These are phyloP conservation scores for Lasiodiplodia hormozganensis DNA, from an alignment of 2,329 filamentous ascomycete genomes.

Conservation along the genomic window DNA sequence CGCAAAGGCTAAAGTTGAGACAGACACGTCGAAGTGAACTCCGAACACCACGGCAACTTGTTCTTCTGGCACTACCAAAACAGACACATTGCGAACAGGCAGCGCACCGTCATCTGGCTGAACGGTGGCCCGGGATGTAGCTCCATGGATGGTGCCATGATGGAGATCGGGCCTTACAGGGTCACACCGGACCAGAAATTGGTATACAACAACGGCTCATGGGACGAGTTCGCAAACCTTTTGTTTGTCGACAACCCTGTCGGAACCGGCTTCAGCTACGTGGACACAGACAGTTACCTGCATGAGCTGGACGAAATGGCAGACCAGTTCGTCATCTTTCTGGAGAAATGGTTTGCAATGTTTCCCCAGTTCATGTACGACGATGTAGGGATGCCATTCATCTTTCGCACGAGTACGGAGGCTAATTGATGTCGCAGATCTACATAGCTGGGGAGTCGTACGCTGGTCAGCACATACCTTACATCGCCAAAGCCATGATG, in stretches of 20 bases:
- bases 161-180: conserved; percentile 95
- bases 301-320: conserved; percentile 90
- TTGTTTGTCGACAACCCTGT: conserved; percentile 98
- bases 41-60: conserved; percentile 86
- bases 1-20: conserved; percentile 12
- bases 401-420: conserved; percentile 31
- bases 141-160: conserved; percentile 94
- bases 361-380: conserved; percentile 93
- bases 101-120: conserved; percentile 93
- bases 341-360: conserved; percentile 88
- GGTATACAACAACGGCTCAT: conserved; percentile 88
- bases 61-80: conserved; percentile 99
- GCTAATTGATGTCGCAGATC: conserved; percentile 61
- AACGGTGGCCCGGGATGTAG: conserved; percentile 97
- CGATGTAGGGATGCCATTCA: conserved; percentile 73
- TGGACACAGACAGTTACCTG: conserved; percentile 85
- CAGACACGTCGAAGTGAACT: conserved; percentile 90
- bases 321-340: conserved; percentile 81
- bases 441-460: conserved; percentile 97
- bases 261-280: conserved; percentile 95
- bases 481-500: conserved; percentile 90
- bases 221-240: conserved; percentile 97
- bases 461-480: conserved; percentile 95
- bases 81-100: conserved; percentile 88
- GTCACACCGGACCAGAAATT: conserved; percentile 76